Percentiles rank a stretch among this genome's conserved stretches.
phyloP scores from a whole-genome alignment of 164 flowering plant species.

The Platanus orientalis region DNA sequence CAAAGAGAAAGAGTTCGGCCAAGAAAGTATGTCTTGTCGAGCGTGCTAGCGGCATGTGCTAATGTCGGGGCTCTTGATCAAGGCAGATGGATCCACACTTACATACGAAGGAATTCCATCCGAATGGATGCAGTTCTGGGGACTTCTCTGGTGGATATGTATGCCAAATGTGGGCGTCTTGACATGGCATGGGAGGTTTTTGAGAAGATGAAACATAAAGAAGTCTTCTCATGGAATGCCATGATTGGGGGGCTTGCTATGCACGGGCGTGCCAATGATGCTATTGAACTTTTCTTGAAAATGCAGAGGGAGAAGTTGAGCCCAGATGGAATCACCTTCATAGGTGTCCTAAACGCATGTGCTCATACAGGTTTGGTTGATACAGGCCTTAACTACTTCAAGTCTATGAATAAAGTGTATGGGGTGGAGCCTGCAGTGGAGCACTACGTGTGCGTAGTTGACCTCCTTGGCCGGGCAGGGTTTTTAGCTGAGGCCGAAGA shows the following conservation, averaged over 20 bases:
- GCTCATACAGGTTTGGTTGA: slow-evolving; percentile 43
- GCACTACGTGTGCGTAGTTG: slow-evolving; percentile 42
- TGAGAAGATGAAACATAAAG: slow-evolving; percentile 27
- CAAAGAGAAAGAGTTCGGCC: slow-evolving; percentile 26
- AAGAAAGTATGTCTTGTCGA: slow-evolving; percentile 26
- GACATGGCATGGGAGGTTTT: slow-evolving; percentile 40
- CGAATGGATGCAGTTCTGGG: slow-evolving; percentile 27
- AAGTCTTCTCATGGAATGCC: slow-evolving; percentile 41
- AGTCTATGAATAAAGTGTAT: slow-evolving; percentile 22
- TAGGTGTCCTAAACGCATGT: slow-evolving; percentile 36
- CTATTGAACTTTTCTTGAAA: slow-evolving; percentile 23
- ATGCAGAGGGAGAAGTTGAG: slow-evolving; percentile 23
- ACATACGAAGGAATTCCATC: slow-evolving; percentile 22
- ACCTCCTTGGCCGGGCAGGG: slow-evolving; percentile 45
- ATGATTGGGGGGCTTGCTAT: slow-evolving; percentile 43
- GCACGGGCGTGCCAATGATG: slow-evolving; percentile 36
- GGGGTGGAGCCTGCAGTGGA: slow-evolving; percentile 30
- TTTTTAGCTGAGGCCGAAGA: slow-evolving; percentile 30
- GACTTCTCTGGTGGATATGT: slow-evolving; percentile 41
- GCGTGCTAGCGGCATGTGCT: slow-evolving; percentile 42
- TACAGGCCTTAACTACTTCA: slow-evolving; percentile 25
- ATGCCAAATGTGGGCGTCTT: slow-evolving; percentile 37
- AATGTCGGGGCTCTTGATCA: slow-evolving; percentile 44
- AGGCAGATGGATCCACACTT: slow-evolving; percentile 43
- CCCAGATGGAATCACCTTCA: slow-evolving; percentile 37